Evolutionary conservation across 345 rosid species (phyloP).

Genomic region (Melaleuca quinquenervia): DNA sequence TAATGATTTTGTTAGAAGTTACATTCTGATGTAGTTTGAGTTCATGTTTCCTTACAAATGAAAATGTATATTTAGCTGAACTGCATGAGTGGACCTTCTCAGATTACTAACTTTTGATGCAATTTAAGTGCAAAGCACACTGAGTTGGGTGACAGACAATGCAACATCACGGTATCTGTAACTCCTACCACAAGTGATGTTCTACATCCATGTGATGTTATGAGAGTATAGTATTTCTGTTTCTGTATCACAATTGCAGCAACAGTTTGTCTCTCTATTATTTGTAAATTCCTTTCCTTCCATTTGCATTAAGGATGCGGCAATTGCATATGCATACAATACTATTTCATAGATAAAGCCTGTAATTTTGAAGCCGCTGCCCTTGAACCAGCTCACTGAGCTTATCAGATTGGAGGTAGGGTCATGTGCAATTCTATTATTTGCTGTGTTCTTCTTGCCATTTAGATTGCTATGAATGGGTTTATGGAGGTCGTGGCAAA

Average conservation of each 20-base stretch:
- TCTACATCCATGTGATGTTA: slow-evolving; percentile 88
- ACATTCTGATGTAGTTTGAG: background rate
- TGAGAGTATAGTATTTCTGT: slow-evolving; percentile 48
- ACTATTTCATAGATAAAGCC: slow-evolving; percentile 61
- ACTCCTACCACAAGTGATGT: slow-evolving; percentile 89
- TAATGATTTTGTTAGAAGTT: background rate
- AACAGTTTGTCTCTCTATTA: background rate
- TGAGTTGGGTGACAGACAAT: slow-evolving; percentile 15
- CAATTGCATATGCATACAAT: slow-evolving; percentile 88
- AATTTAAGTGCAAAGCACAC: slow-evolving; percentile 41
- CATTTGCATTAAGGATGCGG: slow-evolving; percentile 59
- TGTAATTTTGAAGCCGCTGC: slow-evolving; percentile 50
- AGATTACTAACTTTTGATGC: slow-evolving; percentile 79
- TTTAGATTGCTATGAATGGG: slow-evolving; percentile 68
- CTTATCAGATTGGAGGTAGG: slow-evolving; percentile 71
- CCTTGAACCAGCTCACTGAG: slow-evolving; percentile 69
- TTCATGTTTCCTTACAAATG: background rate
- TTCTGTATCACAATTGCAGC: background rate
- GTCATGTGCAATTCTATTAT: background rate
- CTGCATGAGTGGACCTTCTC: background rate
- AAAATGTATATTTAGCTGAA: background rate
- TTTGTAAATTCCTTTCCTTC: background rate
- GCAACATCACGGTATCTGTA: slow-evolving; percentile 44
- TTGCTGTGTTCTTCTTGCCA: too few relatives aligned
- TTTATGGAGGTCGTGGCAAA: slow-evolving; percentile 74